These are phyloP conservation scores for Colletotrichum sublineola DNA, from an alignment of 2,329 filamentous ascomycete genomes.

Conservation along the genomic window DNA sequence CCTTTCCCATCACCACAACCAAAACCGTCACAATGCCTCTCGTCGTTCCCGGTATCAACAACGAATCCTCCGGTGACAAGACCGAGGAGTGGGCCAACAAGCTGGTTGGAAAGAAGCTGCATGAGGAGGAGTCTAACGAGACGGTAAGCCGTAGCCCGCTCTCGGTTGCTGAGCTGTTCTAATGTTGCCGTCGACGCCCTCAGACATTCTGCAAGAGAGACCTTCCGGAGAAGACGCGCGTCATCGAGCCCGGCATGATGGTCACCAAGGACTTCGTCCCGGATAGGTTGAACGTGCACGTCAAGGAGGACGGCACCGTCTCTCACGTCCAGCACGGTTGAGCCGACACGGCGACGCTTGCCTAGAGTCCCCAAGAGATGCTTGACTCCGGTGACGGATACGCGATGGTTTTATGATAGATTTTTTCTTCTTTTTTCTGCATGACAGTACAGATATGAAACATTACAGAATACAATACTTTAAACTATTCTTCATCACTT, in stretches of 20 bases:
- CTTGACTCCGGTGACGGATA: background rate
- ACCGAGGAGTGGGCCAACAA: conserved; percentile 72
- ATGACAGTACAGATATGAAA: background rate
- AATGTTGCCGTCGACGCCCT: conserved; percentile 13
- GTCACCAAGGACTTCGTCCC: conserved; percentile 69
- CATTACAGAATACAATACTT: background rate
- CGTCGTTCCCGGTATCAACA: conserved; percentile 70
- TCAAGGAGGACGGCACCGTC: conserved; percentile 72
- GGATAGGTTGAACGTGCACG: conserved; percentile 69
- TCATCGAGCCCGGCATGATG: conserved; percentile 69
- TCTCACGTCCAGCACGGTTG: conserved; percentile 70
- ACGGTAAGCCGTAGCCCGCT: conserved; percentile 59
- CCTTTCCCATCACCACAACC: background rate
- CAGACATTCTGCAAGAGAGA: conserved; percentile 71
- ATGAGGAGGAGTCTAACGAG: conserved; percentile 63
- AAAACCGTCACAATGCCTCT: conserved; percentile 69
- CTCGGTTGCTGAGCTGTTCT: background rate
- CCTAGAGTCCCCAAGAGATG: background rate
- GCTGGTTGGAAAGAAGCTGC: conserved; percentile 73
- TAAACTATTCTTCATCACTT: background rate
- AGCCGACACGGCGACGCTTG: conserved; percentile 16
- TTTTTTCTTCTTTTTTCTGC: background rate
- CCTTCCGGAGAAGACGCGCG: conserved; percentile 67
- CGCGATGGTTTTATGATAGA: conserved; percentile 12
- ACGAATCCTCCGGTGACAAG: conserved; percentile 56